Evolutionary conservation across 805 yeast genomes (phyloP).

Genomic region (Teunomyces pallodes): DNA sequence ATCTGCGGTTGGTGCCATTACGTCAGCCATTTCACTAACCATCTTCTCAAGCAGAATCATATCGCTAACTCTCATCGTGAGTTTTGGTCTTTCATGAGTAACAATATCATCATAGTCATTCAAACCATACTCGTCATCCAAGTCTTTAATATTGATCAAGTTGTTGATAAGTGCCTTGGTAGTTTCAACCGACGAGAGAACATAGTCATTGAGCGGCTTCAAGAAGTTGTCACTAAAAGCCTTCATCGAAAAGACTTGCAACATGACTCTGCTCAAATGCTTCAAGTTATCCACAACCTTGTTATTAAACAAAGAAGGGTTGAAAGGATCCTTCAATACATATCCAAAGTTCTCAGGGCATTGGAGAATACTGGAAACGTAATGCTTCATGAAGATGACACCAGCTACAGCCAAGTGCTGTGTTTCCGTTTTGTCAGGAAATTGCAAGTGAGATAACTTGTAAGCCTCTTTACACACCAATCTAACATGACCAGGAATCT

Average conservation of each 20-base stretch:
- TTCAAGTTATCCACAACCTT: constrained; percentile 48
- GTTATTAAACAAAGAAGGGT: constrained; percentile 14
- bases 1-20: constrained; percentile 48
- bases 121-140: constrained; percentile 61
- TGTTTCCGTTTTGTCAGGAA: constrained; percentile 58
- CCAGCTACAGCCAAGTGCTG: constrained; percentile 68
- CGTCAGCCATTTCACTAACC: constrained; percentile 40
- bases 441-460: constrained; percentile 40
- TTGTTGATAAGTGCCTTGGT: constrained; percentile 44
- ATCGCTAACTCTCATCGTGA: constrained; percentile 45
- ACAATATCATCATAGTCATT: constrained; percentile 67
- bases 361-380: constrained; percentile 44
- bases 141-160: constrained; percentile 51
- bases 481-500: constrained; percentile 36
- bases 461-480: constrained; percentile 35
- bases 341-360: constrained; percentile 61
- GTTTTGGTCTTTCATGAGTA: constrained; percentile 43
- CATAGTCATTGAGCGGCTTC: constrained; percentile 77
- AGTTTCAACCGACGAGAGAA: constrained; percentile 48
- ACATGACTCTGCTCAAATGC: constrained; percentile 55
- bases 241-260: constrained; percentile 65
- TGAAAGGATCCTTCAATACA: constrained; percentile 25
- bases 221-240: constrained; percentile 70
- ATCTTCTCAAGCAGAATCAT: constrained; percentile 45
- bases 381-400: constrained; percentile 55